A percentile compares a stretch with the other conserved stretches of the same genome.
Conservation (phyloP, 768 basidiomycete species). For the Pleurotus eryngii region DNA sequence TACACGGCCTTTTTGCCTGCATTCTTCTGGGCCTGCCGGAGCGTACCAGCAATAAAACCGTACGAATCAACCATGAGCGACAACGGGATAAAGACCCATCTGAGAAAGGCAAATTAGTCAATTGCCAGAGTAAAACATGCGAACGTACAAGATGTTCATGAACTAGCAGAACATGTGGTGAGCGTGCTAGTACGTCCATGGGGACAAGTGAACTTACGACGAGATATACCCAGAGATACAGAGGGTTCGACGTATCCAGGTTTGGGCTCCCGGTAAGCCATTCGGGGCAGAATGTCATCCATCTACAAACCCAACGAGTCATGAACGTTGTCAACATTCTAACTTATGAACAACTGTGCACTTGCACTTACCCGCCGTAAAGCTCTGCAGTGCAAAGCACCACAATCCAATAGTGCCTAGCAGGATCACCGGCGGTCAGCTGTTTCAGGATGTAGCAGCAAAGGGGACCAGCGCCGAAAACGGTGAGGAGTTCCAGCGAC, state of each 20-base stretch:
- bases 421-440: conserved; percentile 60
- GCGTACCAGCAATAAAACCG: conserved; percentile 56
- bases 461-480: conserved; percentile 72
- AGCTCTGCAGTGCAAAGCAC: conserved; percentile 74
- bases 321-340: no score
- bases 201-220: conserved; percentile 44
- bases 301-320: conserved; percentile 31
- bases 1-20: not conserved
- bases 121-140: not conserved
- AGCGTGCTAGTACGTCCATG: not conserved
- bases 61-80: conserved; percentile 81
- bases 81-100: conserved; percentile 79
- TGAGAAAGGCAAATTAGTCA: conserved; percentile 23
- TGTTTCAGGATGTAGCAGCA: conserved; percentile 71
- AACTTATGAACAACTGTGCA: no score
- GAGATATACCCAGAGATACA: conserved; percentile 81
- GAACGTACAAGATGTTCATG: conserved; percentile 73
- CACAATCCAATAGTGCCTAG: conserved; percentile 77
- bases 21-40: conserved; percentile 38
- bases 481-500: conserved; percentile 80
- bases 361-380: conserved; percentile 62
- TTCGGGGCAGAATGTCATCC: conserved; percentile 90
- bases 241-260: conserved; percentile 64
- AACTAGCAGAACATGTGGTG: conserved; percentile 40
- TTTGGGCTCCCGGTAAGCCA: conserved; percentile 76